phyloP scores from a whole-genome alignment of 805 yeast species.

The Myxozyma sirexii region DNA sequence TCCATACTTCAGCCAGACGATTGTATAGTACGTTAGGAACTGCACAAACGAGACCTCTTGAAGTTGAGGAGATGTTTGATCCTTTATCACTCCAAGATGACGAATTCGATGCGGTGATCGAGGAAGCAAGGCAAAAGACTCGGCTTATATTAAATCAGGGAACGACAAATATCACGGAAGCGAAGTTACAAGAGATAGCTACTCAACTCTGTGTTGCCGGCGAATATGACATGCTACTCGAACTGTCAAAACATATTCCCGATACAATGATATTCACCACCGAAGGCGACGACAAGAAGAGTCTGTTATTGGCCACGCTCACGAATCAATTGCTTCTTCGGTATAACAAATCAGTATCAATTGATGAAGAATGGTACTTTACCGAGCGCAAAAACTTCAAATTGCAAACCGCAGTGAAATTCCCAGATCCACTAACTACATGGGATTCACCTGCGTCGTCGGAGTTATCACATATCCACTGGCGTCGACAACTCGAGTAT shows the following conservation, averaged over 20 bases:
- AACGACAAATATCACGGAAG: not conserved
- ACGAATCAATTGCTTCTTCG: conserved; percentile 12
- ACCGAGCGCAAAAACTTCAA: not conserved
- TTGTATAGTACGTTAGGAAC: not conserved
- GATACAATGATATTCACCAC: not conserved
- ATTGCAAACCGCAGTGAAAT: not conserved
- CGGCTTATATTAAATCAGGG: not conserved
- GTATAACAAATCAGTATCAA: not conserved
- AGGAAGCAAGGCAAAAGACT: not conserved
- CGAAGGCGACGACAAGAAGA: conserved; percentile 13
- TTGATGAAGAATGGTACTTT: not conserved
- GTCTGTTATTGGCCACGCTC: conserved; percentile 11
- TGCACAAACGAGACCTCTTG: not conserved
- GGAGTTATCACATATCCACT: conserved; percentile 35
- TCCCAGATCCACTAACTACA: not conserved
- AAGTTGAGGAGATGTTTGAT: not conserved
- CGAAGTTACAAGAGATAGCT: not conserved
- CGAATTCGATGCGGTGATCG: not conserved
- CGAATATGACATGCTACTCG: not conserved
- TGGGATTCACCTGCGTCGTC: not conserved
- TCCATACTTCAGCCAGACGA: not conserved
- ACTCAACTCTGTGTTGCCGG: conserved; percentile 9
- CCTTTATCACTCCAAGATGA: not conserved
- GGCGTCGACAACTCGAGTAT: conserved; percentile 41
- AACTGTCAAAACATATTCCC: not conserved